Conservation (phyloP, 2,329 filamentous ascomycete species). For the Sordariomycetes sp. region DNA sequence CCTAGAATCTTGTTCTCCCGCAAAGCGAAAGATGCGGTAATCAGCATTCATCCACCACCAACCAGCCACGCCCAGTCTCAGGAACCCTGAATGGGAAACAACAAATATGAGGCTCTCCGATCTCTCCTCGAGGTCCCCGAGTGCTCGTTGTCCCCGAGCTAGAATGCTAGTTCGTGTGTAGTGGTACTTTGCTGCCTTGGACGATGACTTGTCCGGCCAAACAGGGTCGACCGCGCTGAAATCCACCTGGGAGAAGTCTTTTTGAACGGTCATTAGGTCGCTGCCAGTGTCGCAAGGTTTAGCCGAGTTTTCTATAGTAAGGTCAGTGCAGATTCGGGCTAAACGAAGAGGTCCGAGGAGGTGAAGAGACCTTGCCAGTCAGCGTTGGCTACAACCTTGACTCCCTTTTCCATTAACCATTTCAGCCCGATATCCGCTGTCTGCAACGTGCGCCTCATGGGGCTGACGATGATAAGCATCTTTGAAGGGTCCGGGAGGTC, state of each 20-base stretch:
- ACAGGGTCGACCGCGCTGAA: conserved; percentile 47
- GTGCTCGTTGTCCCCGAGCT: conserved; percentile 39
- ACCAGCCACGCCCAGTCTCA: conserved; percentile 47
- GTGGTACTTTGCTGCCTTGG: conserved; percentile 35
- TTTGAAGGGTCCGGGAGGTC: conserved; percentile 14
- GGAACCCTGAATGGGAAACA: conserved; percentile 55
- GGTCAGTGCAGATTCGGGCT: background rate
- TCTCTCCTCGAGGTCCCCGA: conserved; percentile 39
- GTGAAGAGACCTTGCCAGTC: conserved; percentile 50
- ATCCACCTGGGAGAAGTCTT: conserved; percentile 46
- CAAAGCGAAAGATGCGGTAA: conserved; percentile 54
- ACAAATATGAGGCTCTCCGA: conserved; percentile 55
- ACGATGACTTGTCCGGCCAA: conserved; percentile 53
- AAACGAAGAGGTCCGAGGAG: background rate
- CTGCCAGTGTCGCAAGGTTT: conserved; percentile 55
- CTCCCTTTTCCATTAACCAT: conserved; percentile 45
- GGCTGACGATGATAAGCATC: conserved; percentile 49
- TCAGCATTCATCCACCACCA: conserved; percentile 53
- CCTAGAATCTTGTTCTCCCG: conserved; percentile 8
- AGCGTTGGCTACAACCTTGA: conserved; percentile 47
- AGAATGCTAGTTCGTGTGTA: conserved; percentile 44
- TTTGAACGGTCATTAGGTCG: conserved; percentile 27
- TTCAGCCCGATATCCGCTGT: conserved; percentile 49
- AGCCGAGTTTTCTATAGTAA: conserved; percentile 36
- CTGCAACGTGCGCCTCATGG: conserved; percentile 57